Percentiles rank a stretch among this genome's conserved stretches.
These are phyloP conservation scores for Curvularia hawaiiensis DNA, from an alignment of 2,329 filamentous ascomycete species.

Conservation along the genomic window DNA sequence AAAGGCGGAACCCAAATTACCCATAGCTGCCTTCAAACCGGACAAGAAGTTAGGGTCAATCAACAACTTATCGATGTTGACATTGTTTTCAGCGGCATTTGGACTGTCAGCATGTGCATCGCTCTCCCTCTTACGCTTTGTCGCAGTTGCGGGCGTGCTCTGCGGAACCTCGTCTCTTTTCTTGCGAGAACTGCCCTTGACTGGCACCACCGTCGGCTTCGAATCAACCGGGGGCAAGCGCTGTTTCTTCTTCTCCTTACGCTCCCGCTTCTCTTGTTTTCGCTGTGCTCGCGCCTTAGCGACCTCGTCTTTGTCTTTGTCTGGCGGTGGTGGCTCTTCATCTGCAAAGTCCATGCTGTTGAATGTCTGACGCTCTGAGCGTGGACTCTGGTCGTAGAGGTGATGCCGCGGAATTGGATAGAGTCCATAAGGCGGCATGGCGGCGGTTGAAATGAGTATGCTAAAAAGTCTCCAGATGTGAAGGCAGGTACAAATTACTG, in stretches of 20 bases:
- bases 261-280: slow-evolving; percentile 11
- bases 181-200: slow-evolving; percentile 11
- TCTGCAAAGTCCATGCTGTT: slow-evolving; percentile 31
- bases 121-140: slow-evolving; percentile 29
- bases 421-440: slow-evolving; percentile 32
- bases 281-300: neutral
- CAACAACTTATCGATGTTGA: neutral
- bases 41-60: slow-evolving; percentile 16
- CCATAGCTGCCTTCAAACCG: slow-evolving; percentile 15
- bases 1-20: slow-evolving; percentile 17
- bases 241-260: slow-evolving; percentile 10
- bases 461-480: neutral
- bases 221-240: slow-evolving; percentile 2
- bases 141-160: slow-evolving; percentile 10
- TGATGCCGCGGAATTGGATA: slow-evolving; percentile 33
- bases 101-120: slow-evolving; percentile 1
- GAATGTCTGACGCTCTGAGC: slow-evolving; percentile 17
- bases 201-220: neutral
- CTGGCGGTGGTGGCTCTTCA: neutral
- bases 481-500: neutral
- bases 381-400: slow-evolving; percentile 12
- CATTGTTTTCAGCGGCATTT: neutral
- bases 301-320: neutral
- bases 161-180: slow-evolving; percentile 8
- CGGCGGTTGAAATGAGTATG: neutral